Evolutionary conservation across 257 asterid species (phyloP).

Genomic region (Solanum sitiens): DNA sequence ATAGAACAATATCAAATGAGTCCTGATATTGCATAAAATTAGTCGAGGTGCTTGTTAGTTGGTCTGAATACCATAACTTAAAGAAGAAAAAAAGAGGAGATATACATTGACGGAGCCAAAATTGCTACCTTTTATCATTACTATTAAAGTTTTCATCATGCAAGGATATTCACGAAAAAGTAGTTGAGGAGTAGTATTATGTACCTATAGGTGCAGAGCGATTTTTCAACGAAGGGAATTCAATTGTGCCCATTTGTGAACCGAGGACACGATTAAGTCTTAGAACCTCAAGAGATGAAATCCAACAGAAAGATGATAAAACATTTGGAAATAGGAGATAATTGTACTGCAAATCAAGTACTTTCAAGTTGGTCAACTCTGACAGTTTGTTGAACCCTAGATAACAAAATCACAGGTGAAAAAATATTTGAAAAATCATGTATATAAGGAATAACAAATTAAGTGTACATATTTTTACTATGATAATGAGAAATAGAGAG

Average conservation of each 20-base stretch:
- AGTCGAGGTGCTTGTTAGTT: no score
- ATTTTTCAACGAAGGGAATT: background rate
- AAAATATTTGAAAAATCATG: background rate
- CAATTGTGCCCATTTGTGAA: background rate
- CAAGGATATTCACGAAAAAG: no score
- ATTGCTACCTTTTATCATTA: no score
- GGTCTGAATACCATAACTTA: background rate
- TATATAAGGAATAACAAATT: background rate
- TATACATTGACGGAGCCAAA: background rate
- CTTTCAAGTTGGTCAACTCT: background rate
- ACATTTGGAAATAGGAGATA: background rate
- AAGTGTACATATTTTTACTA: no score
- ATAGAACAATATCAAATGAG: background rate
- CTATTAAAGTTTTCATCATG: no score
- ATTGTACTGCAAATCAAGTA: background rate
- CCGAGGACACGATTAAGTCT: background rate
- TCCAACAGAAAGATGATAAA: background rate
- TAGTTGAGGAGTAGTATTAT: background rate
- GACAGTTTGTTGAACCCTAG: background rate
- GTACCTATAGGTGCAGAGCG: background rate
- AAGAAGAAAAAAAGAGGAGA: background rate
- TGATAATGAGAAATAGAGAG: no score
- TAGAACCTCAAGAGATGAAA: background rate
- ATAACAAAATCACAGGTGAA: background rate
- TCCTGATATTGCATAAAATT: background rate